Evolutionary conservation across 2,329 filamentous ascomycete species (phyloP).

Genomic region (Talaromyces amestolkiae): DNA sequence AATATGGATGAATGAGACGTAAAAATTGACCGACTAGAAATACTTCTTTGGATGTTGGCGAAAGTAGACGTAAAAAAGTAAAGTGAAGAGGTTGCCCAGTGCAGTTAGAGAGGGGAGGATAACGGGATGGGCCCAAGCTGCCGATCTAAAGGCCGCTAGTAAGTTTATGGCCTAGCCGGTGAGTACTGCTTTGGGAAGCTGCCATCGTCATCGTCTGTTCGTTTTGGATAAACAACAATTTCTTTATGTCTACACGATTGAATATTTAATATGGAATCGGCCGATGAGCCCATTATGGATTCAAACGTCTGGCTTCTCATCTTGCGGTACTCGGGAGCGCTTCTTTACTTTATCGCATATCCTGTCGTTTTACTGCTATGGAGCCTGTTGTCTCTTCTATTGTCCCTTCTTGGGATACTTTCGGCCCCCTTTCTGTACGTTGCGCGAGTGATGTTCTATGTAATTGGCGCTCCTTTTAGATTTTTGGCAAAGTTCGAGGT

Average conservation of each 20-base stretch:
- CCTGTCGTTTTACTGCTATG: slow-evolving; percentile 40
- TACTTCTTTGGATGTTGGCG: not conserved
- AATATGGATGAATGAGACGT: not conserved
- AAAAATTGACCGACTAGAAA: not conserved
- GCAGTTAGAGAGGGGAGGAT: slow-evolving; percentile 18
- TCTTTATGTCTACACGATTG: not conserved
- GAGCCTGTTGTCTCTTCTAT: slow-evolving; percentile 30
- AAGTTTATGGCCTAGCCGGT: slow-evolving; percentile 27
- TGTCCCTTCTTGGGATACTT: not conserved
- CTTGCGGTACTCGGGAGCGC: slow-evolving; percentile 29
- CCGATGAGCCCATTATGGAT: slow-evolving; percentile 3
- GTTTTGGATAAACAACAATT: not conserved
- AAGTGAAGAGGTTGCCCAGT: slow-evolving; percentile 21
- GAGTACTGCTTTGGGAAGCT: slow-evolving; percentile 4
- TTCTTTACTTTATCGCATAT: slow-evolving; percentile 37
- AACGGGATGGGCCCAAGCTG: slow-evolving; percentile 2
- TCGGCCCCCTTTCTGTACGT: slow-evolving; percentile 51
- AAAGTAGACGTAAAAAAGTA: not conserved
- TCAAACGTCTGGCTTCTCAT: slow-evolving; percentile 34
- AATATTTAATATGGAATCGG: not conserved
- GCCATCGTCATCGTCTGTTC: not conserved
- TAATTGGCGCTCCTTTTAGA: slow-evolving; percentile 50
- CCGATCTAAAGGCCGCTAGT: not conserved
- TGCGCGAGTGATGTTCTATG: slow-evolving; percentile 39
- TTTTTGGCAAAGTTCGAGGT: slow-evolving; percentile 54